Percentiles rank a stretch among this genome's conserved stretches.
These are phyloP conservation scores for Fusarium phyllophilum DNA, from an alignment of 2,329 filamentous ascomycete genomes.

Conservation along the genomic window DNA sequence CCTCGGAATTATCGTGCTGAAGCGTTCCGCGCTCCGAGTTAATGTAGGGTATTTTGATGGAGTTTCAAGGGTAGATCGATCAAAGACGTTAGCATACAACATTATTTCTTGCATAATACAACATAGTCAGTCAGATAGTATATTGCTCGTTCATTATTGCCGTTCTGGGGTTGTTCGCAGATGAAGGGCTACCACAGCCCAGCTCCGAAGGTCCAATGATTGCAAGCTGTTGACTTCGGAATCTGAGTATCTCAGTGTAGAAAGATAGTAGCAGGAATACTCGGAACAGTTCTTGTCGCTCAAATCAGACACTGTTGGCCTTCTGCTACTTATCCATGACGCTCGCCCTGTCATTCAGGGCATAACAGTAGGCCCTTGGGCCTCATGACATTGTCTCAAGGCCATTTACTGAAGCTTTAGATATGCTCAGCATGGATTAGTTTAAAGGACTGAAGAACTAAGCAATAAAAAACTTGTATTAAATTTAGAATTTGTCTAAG, in stretches of 20 bases:
- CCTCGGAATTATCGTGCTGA: neutral
- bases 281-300: accelerated
- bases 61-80: neutral
- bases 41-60: neutral
- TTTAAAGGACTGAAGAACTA: too few species aligned
- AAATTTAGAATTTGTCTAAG: neutral
- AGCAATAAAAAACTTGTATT: neutral
- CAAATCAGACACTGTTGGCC: accelerated
- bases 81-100: neutral
- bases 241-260: accelerated
- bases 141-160: neutral
- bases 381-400: neutral
- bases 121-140: neutral
- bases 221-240: neutral
- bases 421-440: too few species aligned
- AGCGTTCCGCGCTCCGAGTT: neutral
- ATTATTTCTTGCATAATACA: neutral
- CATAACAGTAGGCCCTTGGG: neutral
- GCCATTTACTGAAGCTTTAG: neutral
- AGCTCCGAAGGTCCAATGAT: neutral
- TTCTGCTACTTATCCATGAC: neutral
- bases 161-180: neutral
- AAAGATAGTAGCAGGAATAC: accelerated
- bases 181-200: accelerated
- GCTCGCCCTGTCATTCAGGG: accelerated